phyloP scores from a whole-genome alignment of 169 alveolate species.

The Plasmodium berghei region DNA sequence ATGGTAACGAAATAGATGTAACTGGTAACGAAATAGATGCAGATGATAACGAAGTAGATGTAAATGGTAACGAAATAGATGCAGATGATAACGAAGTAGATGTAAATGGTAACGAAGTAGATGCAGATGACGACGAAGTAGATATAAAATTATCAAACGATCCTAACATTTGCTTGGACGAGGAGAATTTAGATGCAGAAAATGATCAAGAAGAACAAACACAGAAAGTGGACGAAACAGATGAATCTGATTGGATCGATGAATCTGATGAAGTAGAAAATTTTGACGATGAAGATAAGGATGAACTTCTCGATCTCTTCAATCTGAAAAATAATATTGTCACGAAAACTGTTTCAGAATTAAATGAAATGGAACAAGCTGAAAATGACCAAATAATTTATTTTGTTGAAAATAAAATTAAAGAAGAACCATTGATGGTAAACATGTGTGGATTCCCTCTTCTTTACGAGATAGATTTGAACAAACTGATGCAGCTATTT shows the following conservation, averaged over 20 bases:
- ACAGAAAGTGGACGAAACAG: not conserved
- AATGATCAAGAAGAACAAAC: not conserved
- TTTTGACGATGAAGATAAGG: not conserved
- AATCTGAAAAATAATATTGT: no score
- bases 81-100: not conserved
- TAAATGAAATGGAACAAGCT: no score
- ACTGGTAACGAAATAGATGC: not conserved
- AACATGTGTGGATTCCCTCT: slow-evolving; percentile 14
- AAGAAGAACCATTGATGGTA: not conserved
- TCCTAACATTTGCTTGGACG: slow-evolving; percentile 11
- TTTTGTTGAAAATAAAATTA: no score
- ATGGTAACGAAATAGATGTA: not conserved
- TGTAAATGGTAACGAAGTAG: not conserved
- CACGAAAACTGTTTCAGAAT: no score
- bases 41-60: not conserved
- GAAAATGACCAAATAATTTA: no score
- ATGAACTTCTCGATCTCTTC: not conserved
- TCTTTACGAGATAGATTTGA: slow-evolving; percentile 3
- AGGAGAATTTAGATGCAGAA: slow-evolving; percentile 4
- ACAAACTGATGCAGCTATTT: not conserved
- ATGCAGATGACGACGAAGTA: not conserved
- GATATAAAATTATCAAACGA: slow-evolving; percentile 25
- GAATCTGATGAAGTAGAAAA: not conserved
- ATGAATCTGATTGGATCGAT: not conserved
- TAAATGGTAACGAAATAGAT: not conserved